Base-by-base conservation (phyloP, 2,329 filamentous ascomycete genomes). In the Coleophoma crateriformis region DNA sequence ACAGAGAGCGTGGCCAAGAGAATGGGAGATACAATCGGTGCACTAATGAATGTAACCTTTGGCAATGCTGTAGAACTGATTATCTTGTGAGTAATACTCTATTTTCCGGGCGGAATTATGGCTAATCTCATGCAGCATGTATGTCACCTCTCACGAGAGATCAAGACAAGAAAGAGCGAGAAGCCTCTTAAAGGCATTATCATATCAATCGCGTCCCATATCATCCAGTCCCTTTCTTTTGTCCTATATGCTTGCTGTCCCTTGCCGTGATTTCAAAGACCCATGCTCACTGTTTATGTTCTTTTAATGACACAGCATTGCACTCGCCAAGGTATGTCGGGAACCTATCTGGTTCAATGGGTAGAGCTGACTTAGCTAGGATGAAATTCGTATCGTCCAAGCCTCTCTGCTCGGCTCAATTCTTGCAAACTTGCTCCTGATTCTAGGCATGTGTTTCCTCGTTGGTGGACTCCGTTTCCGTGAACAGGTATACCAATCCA, bases 401-500 rank as follows among this genome's bases (percentile, higher is more conserved):
- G 90, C 91, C 13, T 95, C 91, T 0, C 73, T 96, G 46, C 76
- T 96, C 32, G 91, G 91, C 39, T 95, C 90, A 2, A 95, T 96
- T 60, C 72, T 96, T 56, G 87, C 90, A 55, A 96, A 96, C 63
- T 71, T 96, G 49, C 76, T 96, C 20, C 78, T 96, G 53, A 95
- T 95, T 63, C 71, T 96, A 59, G 91, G 91, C 62, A 96, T 96
- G 90, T 84, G 85, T 50, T 96, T 96, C 68, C 78, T 95, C 47
- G 71, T 95, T 20, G 91, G 91, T 62, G 91, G 90, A 55, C 72
- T 96, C 48, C 84, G 90, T 54, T 96, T 83, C 67, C 85, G 87
- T 65, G 91, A 96, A 72, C 91, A 96, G 74, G 82, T 83, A 61
- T 54, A 71, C 58, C 38, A 15, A 10, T 15, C 33, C 27, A 27